Evolutionary conservation across 2,329 filamentous ascomycete species (phyloP).

Genomic region (Fusarium nodosum): DNA sequence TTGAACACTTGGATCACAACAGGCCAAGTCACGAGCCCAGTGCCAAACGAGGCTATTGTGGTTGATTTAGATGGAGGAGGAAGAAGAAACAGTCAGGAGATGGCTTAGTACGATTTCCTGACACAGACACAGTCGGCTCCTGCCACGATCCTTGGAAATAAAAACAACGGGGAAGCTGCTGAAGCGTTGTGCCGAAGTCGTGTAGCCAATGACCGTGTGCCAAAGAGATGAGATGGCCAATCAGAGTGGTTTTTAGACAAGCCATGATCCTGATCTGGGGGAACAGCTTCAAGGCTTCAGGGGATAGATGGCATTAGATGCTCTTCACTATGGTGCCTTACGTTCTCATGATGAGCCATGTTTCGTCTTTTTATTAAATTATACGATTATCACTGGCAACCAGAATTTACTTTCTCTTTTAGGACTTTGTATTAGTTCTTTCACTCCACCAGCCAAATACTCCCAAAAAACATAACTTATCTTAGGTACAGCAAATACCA

Average conservation of each 20-base stretch:
- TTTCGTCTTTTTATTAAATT: neutral
- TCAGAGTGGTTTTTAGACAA: slow-evolving; percentile 9
- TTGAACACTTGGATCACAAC: slow-evolving; percentile 31
- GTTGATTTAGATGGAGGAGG: slow-evolving; percentile 39
- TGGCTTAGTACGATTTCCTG: slow-evolving; percentile 40
- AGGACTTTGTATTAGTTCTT: neutral
- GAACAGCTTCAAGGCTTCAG: slow-evolving; percentile 35
- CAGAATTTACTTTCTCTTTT: neutral
- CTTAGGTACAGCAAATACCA: slow-evolving; percentile 26
- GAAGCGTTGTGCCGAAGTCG: slow-evolving; percentile 15
- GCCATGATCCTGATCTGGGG: slow-evolving; percentile 37
- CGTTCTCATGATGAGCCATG: slow-evolving; percentile 16
- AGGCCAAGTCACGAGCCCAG: slow-evolving; percentile 33
- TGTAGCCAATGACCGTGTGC: slow-evolving; percentile 29
- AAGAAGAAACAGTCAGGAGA: slow-evolving; percentile 45
- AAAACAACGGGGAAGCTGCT: slow-evolving; percentile 19
- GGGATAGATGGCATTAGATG: slow-evolving; percentile 11
- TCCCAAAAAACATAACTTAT: slow-evolving; percentile 6
- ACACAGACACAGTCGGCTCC: slow-evolving; percentile 21
- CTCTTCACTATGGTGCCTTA: neutral
- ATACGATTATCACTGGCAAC: neutral
- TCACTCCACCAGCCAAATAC: neutral
- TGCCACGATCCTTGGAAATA: slow-evolving; percentile 48
- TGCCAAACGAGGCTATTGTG: slow-evolving; percentile 35
- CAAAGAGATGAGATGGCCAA: slow-evolving; percentile 16